Evolutionary conservation across 2,329 filamentous ascomycete genomes (phyloP).

Genomic region (Botrytis medusae): DNA sequence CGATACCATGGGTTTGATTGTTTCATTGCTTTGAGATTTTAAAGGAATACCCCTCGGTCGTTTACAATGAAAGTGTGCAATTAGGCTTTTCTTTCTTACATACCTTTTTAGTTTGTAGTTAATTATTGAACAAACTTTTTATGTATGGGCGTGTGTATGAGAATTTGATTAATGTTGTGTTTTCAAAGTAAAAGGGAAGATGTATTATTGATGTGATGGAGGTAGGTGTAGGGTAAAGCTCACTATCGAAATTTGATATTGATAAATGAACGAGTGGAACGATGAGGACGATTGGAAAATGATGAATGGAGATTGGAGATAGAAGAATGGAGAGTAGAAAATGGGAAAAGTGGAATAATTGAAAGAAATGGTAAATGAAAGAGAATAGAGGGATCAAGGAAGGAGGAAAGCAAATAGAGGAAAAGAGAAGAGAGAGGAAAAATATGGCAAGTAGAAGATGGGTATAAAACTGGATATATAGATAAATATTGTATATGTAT

Average conservation of each 20-base stretch:
- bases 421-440: too few species aligned
- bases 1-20: background rate
- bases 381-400: too few species aligned
- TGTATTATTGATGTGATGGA: background rate
- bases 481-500: too few species aligned
- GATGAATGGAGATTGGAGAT: too few species aligned
- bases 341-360: too few species aligned
- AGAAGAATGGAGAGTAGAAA: too few species aligned
- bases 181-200: too few species aligned
- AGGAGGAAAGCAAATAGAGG: too few species aligned
- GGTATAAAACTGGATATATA: too few species aligned
- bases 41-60: conserved; percentile 10
- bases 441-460: too few species aligned
- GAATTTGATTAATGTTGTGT: background rate
- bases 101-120: background rate
- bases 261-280: background rate
- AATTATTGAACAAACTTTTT: background rate
- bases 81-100: background rate
- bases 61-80: background rate
- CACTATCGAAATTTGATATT: background rate
- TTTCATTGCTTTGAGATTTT: conserved; percentile 8
- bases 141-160: background rate
- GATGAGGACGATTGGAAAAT: too few species aligned
- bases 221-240: background rate
- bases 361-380: too few species aligned